Base-by-base conservation (phyloP, 2,329 filamentous ascomycete species). In the Xylariaceae sp. region DNA sequence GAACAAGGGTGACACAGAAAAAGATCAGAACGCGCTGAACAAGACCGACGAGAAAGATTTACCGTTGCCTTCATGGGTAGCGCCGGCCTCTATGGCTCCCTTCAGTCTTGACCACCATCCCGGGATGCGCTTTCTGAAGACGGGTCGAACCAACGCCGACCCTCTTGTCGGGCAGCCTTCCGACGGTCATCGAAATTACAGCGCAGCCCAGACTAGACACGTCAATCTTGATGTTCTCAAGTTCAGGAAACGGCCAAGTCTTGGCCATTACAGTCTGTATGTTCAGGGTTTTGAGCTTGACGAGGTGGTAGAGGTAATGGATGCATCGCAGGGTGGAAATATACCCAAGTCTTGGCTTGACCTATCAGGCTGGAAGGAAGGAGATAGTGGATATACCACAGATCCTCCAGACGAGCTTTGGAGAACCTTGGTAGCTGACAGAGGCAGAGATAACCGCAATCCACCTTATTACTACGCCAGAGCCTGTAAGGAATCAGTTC, bases 251-350 rank as follows among this genome's bases (percentile, higher is more conserved):
- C 41, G 65, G 17, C 39, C 45, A 5, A 9, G 34, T 1, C 18
- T 57, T 1, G 48, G 48, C 0, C 60, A 67, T 28, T 64, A 63
- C 52, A 71, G 67, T 42, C 56, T 73, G 19, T 68, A 63, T 40
- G 62, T 68, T 1, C 49, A 59, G 34, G 70, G 68, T 0, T 72
- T 72, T 45, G 9, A 53, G 0, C 47, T 72, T 1, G 65, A 66
- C 22, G 42, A 39, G 7, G 42, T 68, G 2, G 50, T 47, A 1
- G 38, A 53, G 3, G 60, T 63, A 1, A 42, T 34, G 3, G 53
- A 54, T 6, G 45, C 56, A 0, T 38, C 34, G 10, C 34, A 38
- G 17, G 19, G 33, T 16, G 45, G 52, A 13, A 48, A 14, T 14
- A 51, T 55, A 34, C 48, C 52, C 13, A 10, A 12, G 11, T 51